phyloP scores from a whole-genome alignment of 129 eudicot genomes.

The Flaveria trinervia region DNA sequence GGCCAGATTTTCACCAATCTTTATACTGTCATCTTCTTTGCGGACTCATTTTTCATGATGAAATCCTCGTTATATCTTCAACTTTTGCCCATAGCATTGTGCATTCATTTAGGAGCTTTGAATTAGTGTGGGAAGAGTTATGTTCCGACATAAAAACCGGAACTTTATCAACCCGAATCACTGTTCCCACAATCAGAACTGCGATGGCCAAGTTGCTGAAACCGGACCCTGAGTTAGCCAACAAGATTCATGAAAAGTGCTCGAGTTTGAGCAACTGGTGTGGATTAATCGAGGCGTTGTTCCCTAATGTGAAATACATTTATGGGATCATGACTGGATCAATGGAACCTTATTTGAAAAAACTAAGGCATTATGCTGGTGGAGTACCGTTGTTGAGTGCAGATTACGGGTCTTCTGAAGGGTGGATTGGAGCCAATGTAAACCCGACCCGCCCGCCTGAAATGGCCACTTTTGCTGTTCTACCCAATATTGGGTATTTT shows the following conservation, averaged over 20 bases:
- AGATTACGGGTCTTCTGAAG: slow-evolving; percentile 96
- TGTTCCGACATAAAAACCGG: slow-evolving; percentile 64
- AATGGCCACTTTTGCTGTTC: slow-evolving; percentile 72
- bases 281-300: slow-evolving; percentile 71
- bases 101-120: slow-evolving; percentile 74
- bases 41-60: slow-evolving; percentile 61
- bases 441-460: slow-evolving; percentile 83
- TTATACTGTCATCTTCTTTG: slow-evolving; percentile 89
- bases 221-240: slow-evolving; percentile 77
- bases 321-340: slow-evolving; percentile 98
- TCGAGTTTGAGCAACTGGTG: slow-evolving; percentile 76
- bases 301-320: slow-evolving; percentile 84
- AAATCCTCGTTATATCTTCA: slow-evolving; percentile 73
- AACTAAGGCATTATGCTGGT: slow-evolving; percentile 89
- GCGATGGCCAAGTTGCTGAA: slow-evolving; percentile 65
- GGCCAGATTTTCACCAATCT: slow-evolving; percentile 89
- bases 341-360: slow-evolving; percentile 91
- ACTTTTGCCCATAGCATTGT: slow-evolving; percentile 97
- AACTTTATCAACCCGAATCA: slow-evolving; percentile 49
- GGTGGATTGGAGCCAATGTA: slow-evolving; percentile 94
- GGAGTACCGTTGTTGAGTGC: slow-evolving; percentile 75
- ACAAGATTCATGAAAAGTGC: slow-evolving; percentile 49
- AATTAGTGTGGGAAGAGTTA: slow-evolving; percentile 78
- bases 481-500: slow-evolving; percentile 84
- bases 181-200: slow-evolving; percentile 55